Evolutionary conservation across 345 rosid species (phyloP), one percentile per base, ranked within the genome.

Genomic region (Psidium guajava): DNA sequence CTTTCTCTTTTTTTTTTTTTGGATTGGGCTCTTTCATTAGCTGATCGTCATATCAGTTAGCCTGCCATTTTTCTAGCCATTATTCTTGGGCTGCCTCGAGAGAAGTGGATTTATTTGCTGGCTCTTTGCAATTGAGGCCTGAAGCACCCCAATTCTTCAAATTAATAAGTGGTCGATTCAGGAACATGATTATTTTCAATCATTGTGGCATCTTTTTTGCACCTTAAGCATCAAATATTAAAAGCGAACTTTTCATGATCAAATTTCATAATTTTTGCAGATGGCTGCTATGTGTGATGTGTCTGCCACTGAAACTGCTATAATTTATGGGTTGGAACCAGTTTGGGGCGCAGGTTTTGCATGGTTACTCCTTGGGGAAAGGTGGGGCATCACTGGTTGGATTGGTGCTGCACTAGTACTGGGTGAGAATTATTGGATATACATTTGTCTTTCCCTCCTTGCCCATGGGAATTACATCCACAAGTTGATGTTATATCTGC

Each of bases 301-400:
- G 27, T 91, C 92, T 8, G 96, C 94, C 52, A 89, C 90, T 32
- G 94, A 92, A 85, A 89, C 93, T 40, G 94, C 94, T 40, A 87
- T 92, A 84, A 88, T 93, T 84, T 92, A 93, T 86, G 93, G 93
- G 54, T 88, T 94, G 89, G 98, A 94, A 87, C 95, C 95, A 8
- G 91, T 92, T 8, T 92, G 95, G 95, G 95, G 96, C 82, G 96
- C 93, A 24, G 90, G 89, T 84, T 94, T 94, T 88, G 93, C 95
- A 51, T 94, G 98, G 95, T 92, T 91, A 87, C 91, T 94, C 75
- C 95, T 93, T 36, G 92, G 92, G 21, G 96, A 93, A 89, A 88
- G 96, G 82, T 93, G 96, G 95, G 96, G 91, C 59, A 52, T 86
- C 27, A 85, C 86, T 55, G 95, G 95, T 74, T 93, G 94, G 96